Percentiles rank a stretch among this genome's conserved stretches.
phyloP scores from a whole-genome alignment of 192 early-diverging fungal species.

The Obelidium mucronatum region DNA sequence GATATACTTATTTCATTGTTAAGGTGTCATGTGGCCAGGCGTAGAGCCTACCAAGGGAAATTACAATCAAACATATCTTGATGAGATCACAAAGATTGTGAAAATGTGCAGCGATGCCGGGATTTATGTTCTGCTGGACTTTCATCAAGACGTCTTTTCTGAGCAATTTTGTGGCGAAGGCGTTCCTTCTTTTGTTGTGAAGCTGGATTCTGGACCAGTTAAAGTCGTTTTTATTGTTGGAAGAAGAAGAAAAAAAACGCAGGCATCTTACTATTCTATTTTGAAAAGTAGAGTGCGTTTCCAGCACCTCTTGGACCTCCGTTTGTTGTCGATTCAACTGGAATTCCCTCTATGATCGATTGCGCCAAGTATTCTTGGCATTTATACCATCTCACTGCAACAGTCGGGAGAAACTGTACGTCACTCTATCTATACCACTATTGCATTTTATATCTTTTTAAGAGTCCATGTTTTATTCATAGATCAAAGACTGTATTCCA shows the following conservation, averaged over 20 bases:
- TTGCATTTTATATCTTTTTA: slow-evolving; percentile 35
- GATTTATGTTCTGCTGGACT: slow-evolving; percentile 70
- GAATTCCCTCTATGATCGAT: slow-evolving; percentile 32
- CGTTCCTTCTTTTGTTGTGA: slow-evolving; percentile 46
- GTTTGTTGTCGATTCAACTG: slow-evolving; percentile 5
- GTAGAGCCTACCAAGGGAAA: slow-evolving; percentile 66
- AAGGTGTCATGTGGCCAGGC: slow-evolving; percentile 60
- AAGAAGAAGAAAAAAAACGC: no score
- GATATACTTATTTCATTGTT: not conserved
- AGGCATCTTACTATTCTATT: no score
- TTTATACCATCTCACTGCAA: slow-evolving; percentile 2
- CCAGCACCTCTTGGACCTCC: slow-evolving; percentile 38
- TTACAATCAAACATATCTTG: slow-evolving; percentile 64
- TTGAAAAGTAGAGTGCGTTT: slow-evolving; percentile 27
- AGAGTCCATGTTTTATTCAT: slow-evolving; percentile 33
- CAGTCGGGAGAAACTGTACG: slow-evolving; percentile 36
- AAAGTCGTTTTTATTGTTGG: not conserved
- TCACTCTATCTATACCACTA: no score
- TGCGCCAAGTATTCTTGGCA: slow-evolving; percentile 10
- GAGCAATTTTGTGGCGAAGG: slow-evolving; percentile 62
- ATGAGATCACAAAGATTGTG: slow-evolving; percentile 58
- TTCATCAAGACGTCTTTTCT: slow-evolving; percentile 68
- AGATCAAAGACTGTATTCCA: slow-evolving; percentile 57
- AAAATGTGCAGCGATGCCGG: slow-evolving; percentile 55
- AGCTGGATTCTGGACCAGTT: not conserved